These are phyloP conservation scores for Salix caprea DNA, from an alignment of 345 rosid genomes.

Conservation along the genomic window DNA sequence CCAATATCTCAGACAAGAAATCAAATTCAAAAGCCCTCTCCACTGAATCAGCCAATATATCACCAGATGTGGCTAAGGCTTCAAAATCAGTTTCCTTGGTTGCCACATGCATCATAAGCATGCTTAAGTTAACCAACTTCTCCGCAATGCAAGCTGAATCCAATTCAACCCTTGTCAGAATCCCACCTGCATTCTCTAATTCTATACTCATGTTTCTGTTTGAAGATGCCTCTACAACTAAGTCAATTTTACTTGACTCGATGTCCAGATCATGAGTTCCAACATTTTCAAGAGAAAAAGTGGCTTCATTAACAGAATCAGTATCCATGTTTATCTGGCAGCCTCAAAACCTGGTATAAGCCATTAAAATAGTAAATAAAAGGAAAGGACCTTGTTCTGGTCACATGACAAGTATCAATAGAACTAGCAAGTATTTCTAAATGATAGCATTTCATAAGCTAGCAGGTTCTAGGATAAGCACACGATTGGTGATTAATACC, in stretches of 20 bases:
- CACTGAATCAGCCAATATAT: conserved; percentile 26
- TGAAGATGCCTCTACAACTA: conserved; percentile 34
- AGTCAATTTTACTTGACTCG: conserved; percentile 47
- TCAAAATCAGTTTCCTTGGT: conserved; percentile 74
- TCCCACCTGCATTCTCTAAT: conserved; percentile 37
- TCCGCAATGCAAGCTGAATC: conserved; percentile 70
- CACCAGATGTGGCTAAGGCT: conserved; percentile 34
- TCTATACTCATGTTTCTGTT: conserved; percentile 44
- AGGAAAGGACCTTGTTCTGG: neutral
- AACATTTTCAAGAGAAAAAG: conserved; percentile 46
- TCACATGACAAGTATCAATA: neutral
- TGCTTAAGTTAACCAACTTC: conserved; percentile 64
- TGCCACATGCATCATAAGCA: conserved; percentile 73
- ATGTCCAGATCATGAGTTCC: conserved; percentile 43
- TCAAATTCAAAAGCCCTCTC: conserved; percentile 65
- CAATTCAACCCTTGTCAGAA: conserved; percentile 58
- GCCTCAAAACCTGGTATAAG: conserved; percentile 18
- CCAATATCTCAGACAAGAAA: conserved; percentile 60
- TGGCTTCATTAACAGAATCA: conserved; percentile 32
- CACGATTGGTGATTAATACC: neutral
- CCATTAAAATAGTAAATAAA: neutral
- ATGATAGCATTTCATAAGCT: neutral
- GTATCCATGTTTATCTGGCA: conserved; percentile 36
- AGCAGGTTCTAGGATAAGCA: neutral
- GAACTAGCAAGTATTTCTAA: neutral